Conservation (phyloP, 345 rosid species). For the Eucalyptus regnans region DNA sequence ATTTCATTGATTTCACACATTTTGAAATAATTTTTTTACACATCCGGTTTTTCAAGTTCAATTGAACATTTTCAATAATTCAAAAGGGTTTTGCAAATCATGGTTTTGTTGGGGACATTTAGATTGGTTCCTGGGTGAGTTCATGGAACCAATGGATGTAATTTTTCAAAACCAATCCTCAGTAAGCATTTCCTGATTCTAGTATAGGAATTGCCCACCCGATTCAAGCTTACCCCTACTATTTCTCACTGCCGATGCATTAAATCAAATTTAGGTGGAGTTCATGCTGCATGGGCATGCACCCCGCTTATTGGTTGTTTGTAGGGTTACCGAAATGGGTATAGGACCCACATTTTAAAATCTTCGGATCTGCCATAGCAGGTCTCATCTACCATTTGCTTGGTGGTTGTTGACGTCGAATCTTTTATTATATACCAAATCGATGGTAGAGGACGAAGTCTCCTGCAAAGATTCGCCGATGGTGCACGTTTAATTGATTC, state of each 20-base stretch:
- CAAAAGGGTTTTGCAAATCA: no score
- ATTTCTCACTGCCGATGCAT: background rate
- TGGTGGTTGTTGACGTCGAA: background rate
- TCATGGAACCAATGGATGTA: rapidly evolving
- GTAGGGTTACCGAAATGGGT: background rate
- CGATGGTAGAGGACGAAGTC: background rate
- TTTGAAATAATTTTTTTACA: no score
- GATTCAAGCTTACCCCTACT: rapidly evolving
- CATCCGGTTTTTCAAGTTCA: rapidly evolving
- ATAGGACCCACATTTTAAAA: background rate
- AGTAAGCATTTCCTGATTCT: rapidly evolving
- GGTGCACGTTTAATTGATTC: background rate
- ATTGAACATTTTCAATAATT: no score
- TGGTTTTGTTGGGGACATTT: no score
- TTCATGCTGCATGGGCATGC: background rate
- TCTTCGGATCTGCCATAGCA: background rate
- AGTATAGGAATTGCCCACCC: no score
- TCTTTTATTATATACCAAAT: background rate
- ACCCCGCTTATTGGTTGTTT: background rate
- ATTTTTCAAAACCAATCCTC: no score
- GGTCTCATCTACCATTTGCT: background rate
- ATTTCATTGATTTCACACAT: no score
- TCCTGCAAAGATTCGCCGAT: background rate
- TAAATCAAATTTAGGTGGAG: background rate
- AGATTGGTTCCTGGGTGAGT: rapidly evolving